Evolutionary conservation across 805 yeast genomes (phyloP), one percentile per base, ranked within the genome.

Genomic region (Candida taoyuanica): DNA sequence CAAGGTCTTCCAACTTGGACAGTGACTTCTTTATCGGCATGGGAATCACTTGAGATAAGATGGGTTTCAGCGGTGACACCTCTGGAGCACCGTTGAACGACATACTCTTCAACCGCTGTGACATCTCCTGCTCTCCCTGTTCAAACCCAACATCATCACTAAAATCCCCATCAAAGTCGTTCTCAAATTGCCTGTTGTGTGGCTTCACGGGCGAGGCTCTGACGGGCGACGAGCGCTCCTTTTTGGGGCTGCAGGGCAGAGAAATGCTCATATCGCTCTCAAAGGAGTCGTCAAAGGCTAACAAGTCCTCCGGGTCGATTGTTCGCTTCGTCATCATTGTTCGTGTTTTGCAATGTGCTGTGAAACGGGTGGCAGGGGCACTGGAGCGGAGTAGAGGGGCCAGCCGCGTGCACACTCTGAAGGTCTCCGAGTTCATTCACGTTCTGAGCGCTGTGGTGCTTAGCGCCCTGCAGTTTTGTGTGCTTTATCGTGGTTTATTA

Each of bases 261-360:
- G 24, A 8, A 14, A 34, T 12, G 19, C 33, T 15, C 28, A 37
- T 23, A 23, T 38, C 29, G 37, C 32, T 18, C 17, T 19, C 36
- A 21, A 47, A 47, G 2, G 54, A 43, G n/a, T 29, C 43, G 11
- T 50, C 55, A 8, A 52, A 36, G n/a, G 50, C 56, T 24, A 36
- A 29, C 16, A 50, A 28, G 21, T 54, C 57, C 4, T 38, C 50
- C 17, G 31, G 28, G 33, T 52, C 56, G 5, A 44, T 15, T 17
- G 32, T 18, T 17, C 29, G 27, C 15, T 29, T 29, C 21, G 29
- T 19, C 11, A 18, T 19, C 30, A n/a, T 18, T 11, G 31, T 15
- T 19, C 17, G 31, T 14, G 18, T 15, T 9, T 6, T 12, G 30
- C 11, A 5, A 14, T 14, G 28, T 9, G 15, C 14, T 20, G 26